A percentile compares a stretch with the other conserved stretches of the same genome.
phyloP scores from a whole-genome alignment of 768 basidiomycete genomes.

The Leccinum broughii region DNA sequence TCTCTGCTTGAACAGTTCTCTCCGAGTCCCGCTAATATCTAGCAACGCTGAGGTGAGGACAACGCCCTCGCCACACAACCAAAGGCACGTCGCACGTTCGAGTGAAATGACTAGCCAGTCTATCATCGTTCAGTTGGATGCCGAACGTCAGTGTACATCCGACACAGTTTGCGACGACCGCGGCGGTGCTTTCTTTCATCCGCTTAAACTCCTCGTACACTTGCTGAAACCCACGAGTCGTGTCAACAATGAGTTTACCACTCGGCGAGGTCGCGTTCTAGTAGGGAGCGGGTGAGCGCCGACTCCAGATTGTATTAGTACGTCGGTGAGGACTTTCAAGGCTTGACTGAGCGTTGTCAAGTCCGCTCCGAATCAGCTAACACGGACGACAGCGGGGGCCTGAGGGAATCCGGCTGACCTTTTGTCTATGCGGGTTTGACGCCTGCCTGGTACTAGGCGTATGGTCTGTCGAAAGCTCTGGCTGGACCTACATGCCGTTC shows the following conservation, averaged over 20 bases:
- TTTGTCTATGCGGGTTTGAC: constrained; percentile 55
- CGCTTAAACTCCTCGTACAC: constrained; percentile 55
- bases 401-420: constrained; percentile 36
- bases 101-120: no score
- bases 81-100: neutral
- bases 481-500: constrained; percentile 50
- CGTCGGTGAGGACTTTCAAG: no score
- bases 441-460: constrained; percentile 12
- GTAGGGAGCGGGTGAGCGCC: no score
- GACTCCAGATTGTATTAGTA: no score
- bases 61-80: neutral
- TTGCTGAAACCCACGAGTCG: constrained; percentile 42
- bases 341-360: no score
- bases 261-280: constrained; percentile 19
- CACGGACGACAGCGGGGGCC: constrained; percentile 10
- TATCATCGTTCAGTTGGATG: neutral
- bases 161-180: constrained; percentile 40
- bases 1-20: neutral
- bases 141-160: neutral
- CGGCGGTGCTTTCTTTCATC: constrained; percentile 57
- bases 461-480: constrained; percentile 36
- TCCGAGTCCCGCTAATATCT: neutral
- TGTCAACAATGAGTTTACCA: constrained; percentile 45
- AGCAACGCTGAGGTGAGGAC: neutral
- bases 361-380: no score